A percentile compares a stretch with the other conserved stretches of the same genome.
phyloP scores from a whole-genome alignment of 2,329 filamentous ascomycete species.

The Mollisia scopiformis region DNA sequence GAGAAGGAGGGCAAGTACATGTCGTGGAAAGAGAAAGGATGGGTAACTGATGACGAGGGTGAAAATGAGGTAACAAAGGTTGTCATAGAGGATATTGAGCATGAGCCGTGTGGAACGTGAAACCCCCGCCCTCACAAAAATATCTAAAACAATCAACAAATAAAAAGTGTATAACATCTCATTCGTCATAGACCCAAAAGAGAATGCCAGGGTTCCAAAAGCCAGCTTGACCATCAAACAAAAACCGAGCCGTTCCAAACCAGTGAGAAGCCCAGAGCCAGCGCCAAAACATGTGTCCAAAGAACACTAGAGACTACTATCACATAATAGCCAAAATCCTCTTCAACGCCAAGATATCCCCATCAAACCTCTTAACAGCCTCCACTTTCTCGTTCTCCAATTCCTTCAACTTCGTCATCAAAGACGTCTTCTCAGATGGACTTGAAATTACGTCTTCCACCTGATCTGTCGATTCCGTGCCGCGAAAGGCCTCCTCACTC shows the following conservation, averaged over 20 bases:
- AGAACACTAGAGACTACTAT: neutral
- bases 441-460: neutral
- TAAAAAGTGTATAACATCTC: no score
- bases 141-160: no score
- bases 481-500: neutral
- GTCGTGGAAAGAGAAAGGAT: neutral
- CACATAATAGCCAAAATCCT: conserved; percentile 14
- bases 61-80: neutral
- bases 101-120: no score
- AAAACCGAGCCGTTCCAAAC: no score
- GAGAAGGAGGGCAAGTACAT: neutral
- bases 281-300: neutral
- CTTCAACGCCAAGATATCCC: conserved; percentile 20
- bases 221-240: no score
- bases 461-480: neutral
- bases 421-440: neutral
- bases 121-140: no score
- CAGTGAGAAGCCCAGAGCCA: neutral
- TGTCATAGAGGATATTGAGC: neutral
- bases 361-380: conserved; percentile 12
- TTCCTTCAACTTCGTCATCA: conserved; percentile 16
- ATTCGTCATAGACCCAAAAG: no score
- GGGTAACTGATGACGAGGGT: neutral
- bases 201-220: no score
- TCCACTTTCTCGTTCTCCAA: conserved; percentile 8